These are phyloP conservation scores for Roridomyces roridus DNA, from an alignment of 768 basidiomycete species.

Conservation along the genomic window DNA sequence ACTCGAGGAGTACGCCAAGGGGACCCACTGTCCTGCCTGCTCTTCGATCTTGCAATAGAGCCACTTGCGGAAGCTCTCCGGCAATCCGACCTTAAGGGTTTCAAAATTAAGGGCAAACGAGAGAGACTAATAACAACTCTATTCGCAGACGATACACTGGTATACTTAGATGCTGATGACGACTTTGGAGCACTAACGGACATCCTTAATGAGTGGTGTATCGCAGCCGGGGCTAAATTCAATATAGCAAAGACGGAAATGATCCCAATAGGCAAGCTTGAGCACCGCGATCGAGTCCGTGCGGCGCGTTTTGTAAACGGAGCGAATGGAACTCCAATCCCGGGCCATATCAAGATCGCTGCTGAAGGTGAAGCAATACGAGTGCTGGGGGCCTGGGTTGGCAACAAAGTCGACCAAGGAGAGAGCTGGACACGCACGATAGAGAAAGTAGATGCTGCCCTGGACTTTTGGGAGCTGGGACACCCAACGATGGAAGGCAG, in stretches of 20 bases:
- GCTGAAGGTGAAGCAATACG: slow-evolving; percentile 33
- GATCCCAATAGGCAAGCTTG: slow-evolving; percentile 36
- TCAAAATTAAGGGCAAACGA: slow-evolving; percentile 19
- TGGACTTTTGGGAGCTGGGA: slow-evolving; percentile 31
- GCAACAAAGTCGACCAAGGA: slow-evolving; percentile 31
- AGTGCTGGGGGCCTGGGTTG: slow-evolving; percentile 39
- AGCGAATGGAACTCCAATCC: slow-evolving; percentile 12
- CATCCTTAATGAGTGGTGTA: slow-evolving; percentile 45
- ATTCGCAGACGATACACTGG: slow-evolving; percentile 49
- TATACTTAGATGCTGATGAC: slow-evolving; percentile 38
- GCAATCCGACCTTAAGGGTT: slow-evolving; percentile 33
- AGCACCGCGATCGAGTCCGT: slow-evolving; percentile 18
- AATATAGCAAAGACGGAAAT: slow-evolving; percentile 46
- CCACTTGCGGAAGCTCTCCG: slow-evolving; percentile 37
- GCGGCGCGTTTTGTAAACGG: neutral
- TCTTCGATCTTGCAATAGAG: slow-evolving; percentile 48
- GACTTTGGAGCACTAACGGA: slow-evolving; percentile 25
- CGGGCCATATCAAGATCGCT: slow-evolving; percentile 30
- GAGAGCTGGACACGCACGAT: slow-evolving; percentile 32
- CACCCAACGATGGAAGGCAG: slow-evolving; percentile 37
- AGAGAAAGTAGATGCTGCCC: slow-evolving; percentile 30
- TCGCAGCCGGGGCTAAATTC: slow-evolving; percentile 45
- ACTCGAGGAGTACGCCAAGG: slow-evolving; percentile 32
- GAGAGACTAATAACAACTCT: slow-evolving; percentile 37
- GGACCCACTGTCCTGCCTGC: slow-evolving; percentile 43